A percentile compares a stretch with the other conserved stretches of the same genome.
These are phyloP conservation scores for Pseudocercospora musae DNA, from an alignment of 2,329 filamentous ascomycete genomes.

Conservation along the genomic window DNA sequence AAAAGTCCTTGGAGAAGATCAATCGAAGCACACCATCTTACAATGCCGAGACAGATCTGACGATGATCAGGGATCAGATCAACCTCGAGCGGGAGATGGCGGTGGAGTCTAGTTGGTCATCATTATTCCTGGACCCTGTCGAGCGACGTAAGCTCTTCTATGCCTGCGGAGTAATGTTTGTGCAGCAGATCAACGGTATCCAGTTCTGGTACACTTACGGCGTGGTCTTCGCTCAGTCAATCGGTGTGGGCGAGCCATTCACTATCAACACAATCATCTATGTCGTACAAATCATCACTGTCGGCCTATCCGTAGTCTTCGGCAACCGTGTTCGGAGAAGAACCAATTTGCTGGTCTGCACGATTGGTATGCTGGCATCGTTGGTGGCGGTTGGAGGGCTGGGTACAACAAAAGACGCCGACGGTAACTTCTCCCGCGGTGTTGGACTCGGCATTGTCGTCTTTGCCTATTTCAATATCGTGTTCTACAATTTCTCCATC, in stretches of 20 bases:
- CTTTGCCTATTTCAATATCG: constrained; percentile 25
- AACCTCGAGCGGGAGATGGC: constrained; percentile 19
- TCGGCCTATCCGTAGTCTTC: constrained; percentile 21
- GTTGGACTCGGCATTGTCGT: constrained; percentile 22
- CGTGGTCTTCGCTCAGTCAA: constrained; percentile 23
- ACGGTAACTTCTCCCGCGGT: constrained; percentile 20
- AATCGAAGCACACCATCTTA: constrained; percentile 18
- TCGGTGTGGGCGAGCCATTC: constrained; percentile 25
- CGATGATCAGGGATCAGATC: constrained; percentile 20
- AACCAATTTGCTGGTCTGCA: constrained; percentile 24
- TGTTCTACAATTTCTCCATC: constrained; percentile 26
- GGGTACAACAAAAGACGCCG: constrained; percentile 19
- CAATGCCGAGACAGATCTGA: constrained; percentile 16
- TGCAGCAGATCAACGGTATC: constrained; percentile 51
- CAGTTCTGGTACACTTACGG: constrained; percentile 36
- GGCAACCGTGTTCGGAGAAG: constrained; percentile 21
- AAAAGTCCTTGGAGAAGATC: constrained; percentile 21
- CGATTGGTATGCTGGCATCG: constrained; percentile 20
- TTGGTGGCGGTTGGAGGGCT: constrained; percentile 21
- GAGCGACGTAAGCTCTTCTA: constrained; percentile 49
- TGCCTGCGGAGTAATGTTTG: constrained; percentile 44
- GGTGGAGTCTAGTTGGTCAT: constrained; percentile 39
- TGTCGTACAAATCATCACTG: constrained; percentile 23
- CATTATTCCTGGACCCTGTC: constrained; percentile 44
- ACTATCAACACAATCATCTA: constrained; percentile 26